Evolutionary conservation across 352 stramenopile genomes (phyloP), one percentile per base, ranked within the genome.

Genomic region (Globisporangium nagaii): DNA sequence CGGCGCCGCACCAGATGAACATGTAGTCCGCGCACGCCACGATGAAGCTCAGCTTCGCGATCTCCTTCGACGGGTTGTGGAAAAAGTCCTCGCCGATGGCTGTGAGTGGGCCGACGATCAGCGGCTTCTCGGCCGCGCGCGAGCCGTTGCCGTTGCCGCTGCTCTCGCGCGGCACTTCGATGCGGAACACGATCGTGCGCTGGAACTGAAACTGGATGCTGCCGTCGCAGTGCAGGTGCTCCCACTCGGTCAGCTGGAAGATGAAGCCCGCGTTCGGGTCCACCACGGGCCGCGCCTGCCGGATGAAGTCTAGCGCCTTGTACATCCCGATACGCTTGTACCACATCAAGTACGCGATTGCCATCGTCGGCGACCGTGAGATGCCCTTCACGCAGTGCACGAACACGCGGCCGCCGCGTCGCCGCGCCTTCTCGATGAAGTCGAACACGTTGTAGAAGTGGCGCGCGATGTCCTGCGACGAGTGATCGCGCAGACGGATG

Each of bases 361-460:
- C 82, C 72, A 95, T 91, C 1, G 86, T 91, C 17, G 86, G 86
- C 1, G 86, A 95, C 32, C 86, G 70, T 25, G 86, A 95, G 36
- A 95, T 95, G 51, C 86, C 86, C 48, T 95, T 95, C 5, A 95
- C 68, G 53, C 86, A 95, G 48, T 95, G 86, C 52, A 95, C 70
- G 50, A 94, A 93, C 25, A 95, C 73, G 42, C 88, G 85, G 22
- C 86, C 84, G 25, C 79, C 75, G 31, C 64, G 53, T 15, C 74
- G 66, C 3, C 84, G 76, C 27, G 84, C 86, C 28, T 69, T 73
- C 58, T 95, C 86, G 40, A 95, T 94, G 35, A 93, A 95, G 59
- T 95, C 82, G 48, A 95, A 94, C 15, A 93, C 72, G 56, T 73
- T 90, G 71, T 94, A 93, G 56, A 95, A 93, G 59, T 94, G 81